Evolutionary conservation across 805 yeast genomes (phyloP).

Genomic region (Zygoascus flipseniorum): DNA sequence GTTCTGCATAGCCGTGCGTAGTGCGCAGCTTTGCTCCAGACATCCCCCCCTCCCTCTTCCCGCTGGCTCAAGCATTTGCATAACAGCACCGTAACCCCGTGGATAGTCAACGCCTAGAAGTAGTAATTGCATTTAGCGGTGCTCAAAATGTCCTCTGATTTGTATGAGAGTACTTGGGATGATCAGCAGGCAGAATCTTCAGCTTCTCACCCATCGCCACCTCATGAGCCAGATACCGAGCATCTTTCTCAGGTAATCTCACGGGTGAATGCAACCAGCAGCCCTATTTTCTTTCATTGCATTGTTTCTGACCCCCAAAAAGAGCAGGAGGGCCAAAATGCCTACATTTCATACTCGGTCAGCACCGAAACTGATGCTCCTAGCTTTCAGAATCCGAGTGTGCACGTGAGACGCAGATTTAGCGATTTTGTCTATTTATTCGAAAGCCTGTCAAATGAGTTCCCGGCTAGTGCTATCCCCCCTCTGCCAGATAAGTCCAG

Average conservation of each 20-base stretch:
- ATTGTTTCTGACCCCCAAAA: slow-evolving; percentile 53
- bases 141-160: background rate
- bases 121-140: background rate
- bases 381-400: slow-evolving; percentile 36
- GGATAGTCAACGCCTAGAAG: too few species aligned
- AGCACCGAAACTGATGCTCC: slow-evolving; percentile 58
- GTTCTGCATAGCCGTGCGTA: too few species aligned
- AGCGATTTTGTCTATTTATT: slow-evolving; percentile 78
- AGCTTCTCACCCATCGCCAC: background rate
- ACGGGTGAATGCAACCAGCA: background rate
- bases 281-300: slow-evolving; percentile 30
- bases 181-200: background rate
- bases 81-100: too few species aligned
- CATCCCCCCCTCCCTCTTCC: too few species aligned
- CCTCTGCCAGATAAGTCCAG: slow-evolving; percentile 92
- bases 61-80: too few species aligned
- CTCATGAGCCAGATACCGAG: background rate
- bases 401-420: slow-evolving; percentile 66
- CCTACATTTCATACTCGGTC: slow-evolving; percentile 66
- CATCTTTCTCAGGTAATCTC: background rate
- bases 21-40: too few species aligned
- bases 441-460: slow-evolving; percentile 66
- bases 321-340: slow-evolving; percentile 66
- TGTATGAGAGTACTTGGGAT: background rate
- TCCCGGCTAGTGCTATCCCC: slow-evolving; percentile 80